These are phyloP conservation scores for Russula lepida DNA, from an alignment of 768 basidiomycete genomes.

Conservation along the genomic window DNA sequence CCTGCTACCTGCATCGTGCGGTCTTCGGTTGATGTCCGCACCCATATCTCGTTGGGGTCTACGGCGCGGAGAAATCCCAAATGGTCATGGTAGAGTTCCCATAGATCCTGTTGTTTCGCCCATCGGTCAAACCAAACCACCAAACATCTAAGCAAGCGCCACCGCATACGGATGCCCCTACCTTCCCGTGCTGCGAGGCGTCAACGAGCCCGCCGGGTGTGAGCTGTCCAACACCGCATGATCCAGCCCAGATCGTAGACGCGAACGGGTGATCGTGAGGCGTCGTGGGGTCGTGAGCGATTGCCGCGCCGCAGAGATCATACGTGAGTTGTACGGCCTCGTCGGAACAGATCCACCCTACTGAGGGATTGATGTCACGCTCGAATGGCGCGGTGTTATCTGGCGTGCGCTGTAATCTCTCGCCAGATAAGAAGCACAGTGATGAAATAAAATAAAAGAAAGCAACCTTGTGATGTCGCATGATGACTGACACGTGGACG, in stretches of 20 bases:
- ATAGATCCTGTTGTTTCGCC: constrained; percentile 35
- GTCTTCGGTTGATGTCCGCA: constrained; percentile 39
- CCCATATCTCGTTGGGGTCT: constrained; percentile 31
- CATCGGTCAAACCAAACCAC: too few species aligned
- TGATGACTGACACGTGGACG: constrained; percentile 36
- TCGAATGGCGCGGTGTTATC: constrained; percentile 42
- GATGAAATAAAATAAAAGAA: background rate
- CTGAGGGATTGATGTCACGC: constrained; percentile 31
- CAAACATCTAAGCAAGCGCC: too few species aligned
- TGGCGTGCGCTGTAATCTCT: constrained; percentile 34
- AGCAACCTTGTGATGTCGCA: constrained; percentile 41
- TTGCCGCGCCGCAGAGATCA: constrained; percentile 30
- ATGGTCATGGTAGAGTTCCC: constrained; percentile 34
- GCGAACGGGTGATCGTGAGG: constrained; percentile 39
- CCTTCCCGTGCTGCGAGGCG: constrained; percentile 36
- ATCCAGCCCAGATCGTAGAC: constrained; percentile 38
- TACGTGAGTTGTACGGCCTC: constrained; percentile 32
- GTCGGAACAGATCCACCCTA: constrained; percentile 35
- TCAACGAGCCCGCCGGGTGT: constrained; percentile 38
- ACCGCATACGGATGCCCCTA: constrained; percentile 14
- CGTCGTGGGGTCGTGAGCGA: constrained; percentile 34
- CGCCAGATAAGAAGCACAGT: background rate
- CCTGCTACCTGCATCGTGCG: constrained; percentile 42
- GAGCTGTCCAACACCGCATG: constrained; percentile 41
- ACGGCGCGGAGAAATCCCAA: constrained; percentile 33